A percentile compares a stretch with the other conserved stretches of the same genome.
phyloP scores from a whole-genome alignment of 768 basidiomycete genomes.

The Boletellus ananiceps region DNA sequence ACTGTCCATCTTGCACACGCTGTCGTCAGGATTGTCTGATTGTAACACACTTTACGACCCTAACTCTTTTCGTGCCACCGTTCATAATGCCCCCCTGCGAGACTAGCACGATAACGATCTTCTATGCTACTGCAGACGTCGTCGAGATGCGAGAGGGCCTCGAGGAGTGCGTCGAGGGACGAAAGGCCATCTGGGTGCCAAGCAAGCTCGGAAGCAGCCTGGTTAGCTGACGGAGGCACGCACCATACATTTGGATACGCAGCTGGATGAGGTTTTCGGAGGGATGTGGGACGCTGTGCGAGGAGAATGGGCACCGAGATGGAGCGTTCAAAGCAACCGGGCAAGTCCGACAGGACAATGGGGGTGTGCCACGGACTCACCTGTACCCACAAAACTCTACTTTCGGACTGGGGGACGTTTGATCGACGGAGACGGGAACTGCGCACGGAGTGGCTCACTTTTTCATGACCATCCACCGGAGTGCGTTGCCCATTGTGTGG shows the following conservation, averaged over 20 bases:
- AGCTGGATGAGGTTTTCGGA: conserved; percentile 95
- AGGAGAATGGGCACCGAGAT: neutral
- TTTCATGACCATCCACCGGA: conserved; percentile 99
- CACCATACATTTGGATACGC: conserved; percentile 99
- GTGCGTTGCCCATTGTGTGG: conserved; percentile 92
- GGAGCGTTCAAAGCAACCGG: neutral
- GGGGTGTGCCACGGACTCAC: conserved; percentile 37
- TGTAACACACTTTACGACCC: neutral
- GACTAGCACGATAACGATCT: conserved; percentile 58
- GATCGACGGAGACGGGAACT: neutral
- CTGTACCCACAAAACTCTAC: conserved; percentile 99
- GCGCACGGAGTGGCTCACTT: conserved; percentile 55
- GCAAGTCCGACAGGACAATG: conserved; percentile 10
- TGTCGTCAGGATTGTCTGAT: neutral
- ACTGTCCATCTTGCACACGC: conserved; percentile 1
- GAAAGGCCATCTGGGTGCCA: conserved; percentile 71
- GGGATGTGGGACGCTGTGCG: conserved; percentile 69
- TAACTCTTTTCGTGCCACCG: conserved; percentile 68
- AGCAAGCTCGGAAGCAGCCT: neutral
- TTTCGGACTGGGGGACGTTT: conserved; percentile 65
- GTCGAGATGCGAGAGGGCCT: conserved; percentile 75
- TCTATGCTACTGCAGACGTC: conserved; percentile 68
- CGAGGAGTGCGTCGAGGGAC: conserved; percentile 73
- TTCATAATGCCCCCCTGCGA: conserved; percentile 52
- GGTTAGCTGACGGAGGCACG: conserved; percentile 29